These are phyloP conservation scores for Triangularia setosa DNA, from an alignment of 2,329 filamentous ascomycete genomes.

Conservation along the genomic window DNA sequence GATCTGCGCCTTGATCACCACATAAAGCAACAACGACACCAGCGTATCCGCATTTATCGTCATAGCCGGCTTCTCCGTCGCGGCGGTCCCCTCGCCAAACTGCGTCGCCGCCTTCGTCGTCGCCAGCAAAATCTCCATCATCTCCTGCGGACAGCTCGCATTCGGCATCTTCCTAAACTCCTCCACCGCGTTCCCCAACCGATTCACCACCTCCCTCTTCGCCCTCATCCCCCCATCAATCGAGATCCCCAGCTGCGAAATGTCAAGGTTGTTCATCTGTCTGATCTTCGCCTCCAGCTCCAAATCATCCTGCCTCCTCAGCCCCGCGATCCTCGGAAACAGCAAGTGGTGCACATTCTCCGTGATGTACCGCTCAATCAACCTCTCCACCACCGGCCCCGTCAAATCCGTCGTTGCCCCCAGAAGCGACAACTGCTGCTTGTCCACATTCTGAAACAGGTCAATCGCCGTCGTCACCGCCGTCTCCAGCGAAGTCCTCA, in stretches of 20 bases:
- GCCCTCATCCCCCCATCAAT: constrained; percentile 74
- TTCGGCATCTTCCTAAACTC: constrained; percentile 82
- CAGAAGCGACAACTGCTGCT: constrained; percentile 86
- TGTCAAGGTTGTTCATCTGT: constrained; percentile 90
- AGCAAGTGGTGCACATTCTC: constrained; percentile 90
- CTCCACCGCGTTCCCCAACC: constrained; percentile 75
- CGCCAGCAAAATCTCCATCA: constrained; percentile 74
- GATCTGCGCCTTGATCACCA: constrained; percentile 87
- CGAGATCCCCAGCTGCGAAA: constrained; percentile 86
- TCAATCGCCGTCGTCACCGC: constrained; percentile 93
- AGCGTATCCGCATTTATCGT: constrained; percentile 81
- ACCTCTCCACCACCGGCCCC: constrained; percentile 81
- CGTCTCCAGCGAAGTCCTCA: constrained; percentile 84
- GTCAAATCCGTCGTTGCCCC: constrained; percentile 92
- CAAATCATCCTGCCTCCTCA: constrained; percentile 76
- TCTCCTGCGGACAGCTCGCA: constrained; percentile 79
- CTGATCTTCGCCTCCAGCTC: constrained; percentile 86
- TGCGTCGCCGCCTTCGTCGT: constrained; percentile 82
- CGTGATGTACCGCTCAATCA: constrained; percentile 91
- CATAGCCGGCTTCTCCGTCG: constrained; percentile 52
- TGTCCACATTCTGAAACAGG: constrained; percentile 91
- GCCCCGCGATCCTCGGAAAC: constrained; percentile 75
- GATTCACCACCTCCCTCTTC: constrained; percentile 75
- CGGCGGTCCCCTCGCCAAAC: constrained; percentile 49
- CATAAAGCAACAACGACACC: constrained; percentile 84